Percentiles rank a stretch among this genome's conserved stretches.
phyloP scores from a whole-genome alignment of 2,329 filamentous ascomycete genomes.

The Blumeria hordei region DNA sequence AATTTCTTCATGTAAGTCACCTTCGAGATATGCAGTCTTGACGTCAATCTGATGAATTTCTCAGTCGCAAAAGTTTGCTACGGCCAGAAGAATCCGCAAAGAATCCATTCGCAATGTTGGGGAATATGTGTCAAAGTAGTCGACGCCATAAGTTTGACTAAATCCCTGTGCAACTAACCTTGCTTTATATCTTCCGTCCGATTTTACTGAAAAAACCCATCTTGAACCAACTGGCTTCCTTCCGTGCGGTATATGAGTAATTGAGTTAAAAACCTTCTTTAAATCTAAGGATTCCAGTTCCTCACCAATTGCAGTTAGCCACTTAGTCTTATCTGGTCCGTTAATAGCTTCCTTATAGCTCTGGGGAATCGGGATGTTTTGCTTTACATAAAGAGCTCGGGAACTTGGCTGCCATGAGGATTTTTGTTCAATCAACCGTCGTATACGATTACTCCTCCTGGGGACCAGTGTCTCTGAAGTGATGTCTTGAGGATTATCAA shows the following conservation, averaged over 20 bases:
- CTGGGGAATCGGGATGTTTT: background rate
- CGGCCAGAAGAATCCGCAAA: background rate
- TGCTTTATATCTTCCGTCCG: background rate
- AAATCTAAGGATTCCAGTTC: background rate
- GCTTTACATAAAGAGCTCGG: background rate
- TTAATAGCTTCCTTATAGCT: background rate
- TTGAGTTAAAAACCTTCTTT: background rate
- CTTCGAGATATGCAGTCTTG: background rate
- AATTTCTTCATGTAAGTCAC: background rate
- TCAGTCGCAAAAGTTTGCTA: background rate
- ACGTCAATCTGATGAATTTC: background rate
- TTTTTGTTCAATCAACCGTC: background rate
- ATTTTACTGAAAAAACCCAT: background rate
- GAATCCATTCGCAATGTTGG: background rate
- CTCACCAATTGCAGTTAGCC: background rate
- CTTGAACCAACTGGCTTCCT: background rate
- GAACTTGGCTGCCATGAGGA: background rate
- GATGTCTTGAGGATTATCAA: background rate
- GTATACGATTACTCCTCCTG: background rate
- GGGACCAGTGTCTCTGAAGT: background rate
- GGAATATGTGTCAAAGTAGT: background rate
- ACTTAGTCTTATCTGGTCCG: background rate
- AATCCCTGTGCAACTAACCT: background rate
- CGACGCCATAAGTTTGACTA: background rate
- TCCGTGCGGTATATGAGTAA: background rate